Conservation (phyloP, 352 stramenopile genomes). For the Phytophthora pini region DNA sequence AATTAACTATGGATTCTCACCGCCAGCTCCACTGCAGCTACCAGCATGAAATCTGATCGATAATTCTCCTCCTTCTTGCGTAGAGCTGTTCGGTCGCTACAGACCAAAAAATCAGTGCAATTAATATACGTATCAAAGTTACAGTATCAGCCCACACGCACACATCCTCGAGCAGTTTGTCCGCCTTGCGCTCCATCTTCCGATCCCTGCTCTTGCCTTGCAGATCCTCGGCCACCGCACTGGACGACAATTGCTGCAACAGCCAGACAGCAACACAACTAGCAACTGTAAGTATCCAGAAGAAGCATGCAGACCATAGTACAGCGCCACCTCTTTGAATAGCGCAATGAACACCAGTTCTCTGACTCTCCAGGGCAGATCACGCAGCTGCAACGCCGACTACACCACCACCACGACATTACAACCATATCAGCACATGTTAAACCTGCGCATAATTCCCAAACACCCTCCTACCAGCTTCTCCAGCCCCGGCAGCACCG, state of each 20-base stretch:
- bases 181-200: conserved; percentile 55
- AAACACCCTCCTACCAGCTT: conserved; percentile 31
- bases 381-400: conserved; percentile 50
- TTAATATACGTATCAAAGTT: conserved; percentile 2
- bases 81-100: conserved; percentile 45
- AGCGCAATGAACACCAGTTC: conserved; percentile 55
- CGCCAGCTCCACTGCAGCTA: conserved; percentile 52
- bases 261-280: neutral
- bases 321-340: conserved; percentile 50
- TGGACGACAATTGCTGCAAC: conserved; percentile 54
- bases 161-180: conserved; percentile 48
- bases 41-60: conserved; percentile 64
- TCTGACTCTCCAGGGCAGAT: conserved; percentile 57
- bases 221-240: conserved; percentile 42
- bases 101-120: neutral
- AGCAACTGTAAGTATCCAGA: neutral
- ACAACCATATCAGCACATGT: neutral
- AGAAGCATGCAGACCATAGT: neutral
- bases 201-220: conserved; percentile 37
- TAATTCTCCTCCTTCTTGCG: conserved; percentile 68
- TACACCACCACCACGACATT: conserved; percentile 8
- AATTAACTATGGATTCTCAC: conserved; percentile 21
- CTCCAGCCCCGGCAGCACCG: conserved; percentile 38
- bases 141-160: conserved; percentile 6
- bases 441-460: neutral